A percentile compares a stretch with the other conserved stretches of the same genome.
Evolutionary conservation across 2,329 filamentous ascomycete species (phyloP).

Genomic region (Calonectria honghensis): DNA sequence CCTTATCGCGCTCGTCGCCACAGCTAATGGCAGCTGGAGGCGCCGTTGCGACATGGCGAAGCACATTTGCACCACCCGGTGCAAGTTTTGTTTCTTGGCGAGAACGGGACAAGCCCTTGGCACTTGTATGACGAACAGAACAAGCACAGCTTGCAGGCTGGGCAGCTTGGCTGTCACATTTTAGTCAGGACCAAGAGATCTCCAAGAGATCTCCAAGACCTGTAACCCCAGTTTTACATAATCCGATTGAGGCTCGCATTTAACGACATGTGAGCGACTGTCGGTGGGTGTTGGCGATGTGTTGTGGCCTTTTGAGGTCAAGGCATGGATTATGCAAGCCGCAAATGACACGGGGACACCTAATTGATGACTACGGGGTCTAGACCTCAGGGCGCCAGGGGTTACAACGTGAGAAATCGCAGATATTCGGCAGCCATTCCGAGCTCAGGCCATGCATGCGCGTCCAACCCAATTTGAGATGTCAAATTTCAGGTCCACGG

Average conservation of each 20-base stretch:
- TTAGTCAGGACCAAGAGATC: conserved; percentile 38
- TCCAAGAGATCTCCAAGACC: conserved; percentile 53
- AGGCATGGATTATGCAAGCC: conserved; percentile 4
- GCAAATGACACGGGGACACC: conserved; percentile 20
- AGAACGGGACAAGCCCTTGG: conserved; percentile 48
- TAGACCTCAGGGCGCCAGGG: conserved; percentile 25
- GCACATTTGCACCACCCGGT: conserved; percentile 53
- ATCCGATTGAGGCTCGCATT: background rate
- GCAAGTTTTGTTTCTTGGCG: conserved; percentile 51
- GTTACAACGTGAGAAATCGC: background rate
- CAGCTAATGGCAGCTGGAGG: background rate
- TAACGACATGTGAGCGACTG: conserved; percentile 4
- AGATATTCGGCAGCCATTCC: conserved; percentile 6
- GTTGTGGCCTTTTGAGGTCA: conserved; percentile 11
- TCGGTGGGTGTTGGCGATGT: background rate
- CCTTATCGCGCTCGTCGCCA: background rate
- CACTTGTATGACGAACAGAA: conserved; percentile 31
- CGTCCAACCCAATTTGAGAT: conserved; percentile 4
- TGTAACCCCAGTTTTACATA: conserved; percentile 28
- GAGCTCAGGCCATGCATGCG: conserved; percentile 32
- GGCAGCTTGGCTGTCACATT: conserved; percentile 51
- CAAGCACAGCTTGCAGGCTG: conserved; percentile 49
- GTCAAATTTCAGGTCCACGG: background rate
- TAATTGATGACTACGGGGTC: conserved; percentile 33
- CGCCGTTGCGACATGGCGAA: conserved; percentile 2